Evolutionary conservation across 1,139 yeast genomes (phyloP), one percentile per base, ranked within the genome.

Genomic region (Magnusiomyces suaveolens): DNA sequence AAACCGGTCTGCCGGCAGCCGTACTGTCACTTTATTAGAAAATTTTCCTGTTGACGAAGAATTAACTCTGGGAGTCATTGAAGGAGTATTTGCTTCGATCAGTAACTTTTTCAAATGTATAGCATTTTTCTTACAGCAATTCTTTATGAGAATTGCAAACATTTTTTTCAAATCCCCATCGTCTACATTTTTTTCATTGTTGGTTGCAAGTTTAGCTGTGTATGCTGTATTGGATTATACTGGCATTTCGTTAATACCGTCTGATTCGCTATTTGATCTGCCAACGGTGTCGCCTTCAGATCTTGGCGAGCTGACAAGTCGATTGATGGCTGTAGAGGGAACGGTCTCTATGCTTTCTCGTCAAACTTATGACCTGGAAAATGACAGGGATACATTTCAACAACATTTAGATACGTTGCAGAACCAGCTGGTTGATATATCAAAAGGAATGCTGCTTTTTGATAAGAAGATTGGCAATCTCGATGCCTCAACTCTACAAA

Each of bases 281-380:
- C 20, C 43, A 10, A 38, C 10, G 8, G 20, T 43, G 16, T 52
- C 54, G 12, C 57, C 57, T 14, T 29, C 41, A n/a, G 44, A 52
- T 50, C 18, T 54, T n/a, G 39, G 24, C 33, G 54, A 52, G 12
- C 33, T 54, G 16, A 24, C 54, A 6, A 43, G 26, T 12, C 41
- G 57, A 14, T 39, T 54, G 32, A n/a, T 54, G 36, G 43, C 49
- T 23, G 53, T 54, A 16, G 57, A 54, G 39, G 46, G 47, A 20
- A 52, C 52, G 36, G 43, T 54, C 25, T 25, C 54, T n/a, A 38
- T 44, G n/a, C 49, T 52, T 20, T 54, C 57, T 18, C 38, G 38
- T 41, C 50, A 43, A n/a, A 33, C 50, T 18, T 33, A 24, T 20
- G 21, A 24, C 8, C 46, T 47, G 18, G 48, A 52, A 43, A n/a